Base-by-base conservation (phyloP, 768 basidiomycete genomes). In the Hygrocybe punicea region DNA sequence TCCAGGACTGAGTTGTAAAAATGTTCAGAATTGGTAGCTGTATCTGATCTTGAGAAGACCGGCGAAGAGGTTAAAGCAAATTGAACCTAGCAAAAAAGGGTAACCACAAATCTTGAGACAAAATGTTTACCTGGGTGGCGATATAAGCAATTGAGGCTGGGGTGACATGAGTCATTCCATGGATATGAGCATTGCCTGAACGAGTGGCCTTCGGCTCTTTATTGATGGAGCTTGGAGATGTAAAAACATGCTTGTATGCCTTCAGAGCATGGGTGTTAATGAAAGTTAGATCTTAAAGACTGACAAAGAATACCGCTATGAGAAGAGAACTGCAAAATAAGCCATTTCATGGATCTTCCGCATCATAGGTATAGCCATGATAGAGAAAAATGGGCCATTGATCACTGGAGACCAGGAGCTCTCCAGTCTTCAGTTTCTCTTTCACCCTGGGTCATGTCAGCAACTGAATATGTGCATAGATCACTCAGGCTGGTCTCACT, bases 131-230 rank as follows among this genome's bases (percentile, higher is more conserved):
- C 55, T 57, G 55, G 6, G 48, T 50, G 19, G 55, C 55, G 24
- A 51, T 47, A 42, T 57, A 57, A 16, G 55, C 55, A 21, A 57
- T 49, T 13, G 55, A 57, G 21, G 47, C 55, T 13, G 17, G n/a
- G 11, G 55, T 57, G n/a, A 57, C 55, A 17, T 51, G 37, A 10
- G 55, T 57, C 55, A 57, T 57, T 19, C 55, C 55, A 29, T 57
- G 48, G 23, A 57, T 34, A 35, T 33, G 55, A 16, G 55, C 47
- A 25, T 57, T 57, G 19, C 55, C 55, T 14, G 55, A 37, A n/a
- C 17, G 55, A 19, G 55, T 57, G 6, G 48, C 23, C 7, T 50
- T 50, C 24, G 49, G 16, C 34, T 33, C 49, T 13, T 35, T 50
- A 25, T 50, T 21, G 34, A 50, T 24, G 17, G 49, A 50, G 29